These are phyloP conservation scores for Solanum ossicruentum DNA, from an alignment of 257 asterid species.

Conservation along the genomic window DNA sequence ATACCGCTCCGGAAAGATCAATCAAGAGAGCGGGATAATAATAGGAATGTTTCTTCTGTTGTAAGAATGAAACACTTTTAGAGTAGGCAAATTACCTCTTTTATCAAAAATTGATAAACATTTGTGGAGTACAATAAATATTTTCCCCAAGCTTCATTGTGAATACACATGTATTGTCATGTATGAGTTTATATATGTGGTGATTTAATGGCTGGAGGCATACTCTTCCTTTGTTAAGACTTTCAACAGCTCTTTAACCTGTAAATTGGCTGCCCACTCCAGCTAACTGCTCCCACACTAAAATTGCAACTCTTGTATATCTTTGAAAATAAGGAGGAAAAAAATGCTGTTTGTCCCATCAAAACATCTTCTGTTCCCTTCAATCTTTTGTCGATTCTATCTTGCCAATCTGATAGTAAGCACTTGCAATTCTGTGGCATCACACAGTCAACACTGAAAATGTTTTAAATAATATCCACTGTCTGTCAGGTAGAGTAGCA, in stretches of 20 bases:
- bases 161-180: background rate
- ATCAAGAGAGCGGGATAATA: slow-evolving; percentile 18
- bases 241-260: background rate
- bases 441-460: background rate
- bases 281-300: background rate
- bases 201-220: background rate
- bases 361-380: background rate
- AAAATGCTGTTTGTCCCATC: background rate
- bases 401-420: background rate
- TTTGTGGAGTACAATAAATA: background rate
- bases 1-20: slow-evolving; percentile 10
- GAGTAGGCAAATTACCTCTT: background rate
- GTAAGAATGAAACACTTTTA: background rate
- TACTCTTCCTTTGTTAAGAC: background rate
- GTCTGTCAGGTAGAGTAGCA: background rate
- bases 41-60: background rate
- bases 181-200: background rate
- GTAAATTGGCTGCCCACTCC: background rate
- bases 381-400: background rate
- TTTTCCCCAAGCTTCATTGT: background rate
- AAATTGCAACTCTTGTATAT: background rate
- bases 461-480: background rate
- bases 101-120: background rate
- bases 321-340: background rate
- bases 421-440: background rate